Percentiles rank a stretch among this genome's conserved stretches.
Conservation (phyloP, 352 stramenopile species). For the Globisporangium sylvaticum region DNA sequence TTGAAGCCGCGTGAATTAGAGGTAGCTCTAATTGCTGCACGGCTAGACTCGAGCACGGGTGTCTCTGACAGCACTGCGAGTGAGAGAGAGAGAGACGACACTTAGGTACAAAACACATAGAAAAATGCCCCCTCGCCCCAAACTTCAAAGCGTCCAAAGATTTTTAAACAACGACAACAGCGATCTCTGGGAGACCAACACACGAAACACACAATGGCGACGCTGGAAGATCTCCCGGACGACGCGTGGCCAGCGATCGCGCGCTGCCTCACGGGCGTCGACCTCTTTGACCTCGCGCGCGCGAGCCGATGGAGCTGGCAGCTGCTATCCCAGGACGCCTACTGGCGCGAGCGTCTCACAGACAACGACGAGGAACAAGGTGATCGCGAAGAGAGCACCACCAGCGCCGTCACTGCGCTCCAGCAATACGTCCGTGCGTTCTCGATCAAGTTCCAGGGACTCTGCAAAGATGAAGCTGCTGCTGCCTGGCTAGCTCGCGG, state of each 20-base stretch:
- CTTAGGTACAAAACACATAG: too few species aligned
- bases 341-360: not conserved
- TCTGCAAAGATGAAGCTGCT: not conserved
- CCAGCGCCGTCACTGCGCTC: not conserved
- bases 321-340: not conserved
- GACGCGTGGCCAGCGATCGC: not conserved
- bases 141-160: not conserved
- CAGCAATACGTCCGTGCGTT: not conserved
- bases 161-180: not conserved
- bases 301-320: not conserved
- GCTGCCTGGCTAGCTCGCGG: not conserved
- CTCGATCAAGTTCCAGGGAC: not conserved
- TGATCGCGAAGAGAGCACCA: not conserved
- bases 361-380: not conserved
- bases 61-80: too few species aligned
- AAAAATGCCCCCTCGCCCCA: too few species aligned
- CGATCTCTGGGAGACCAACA: not conserved
- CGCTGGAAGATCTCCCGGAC: not conserved
- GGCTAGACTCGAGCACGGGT: too few species aligned
- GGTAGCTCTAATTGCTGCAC: too few species aligned
- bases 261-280: not conserved
- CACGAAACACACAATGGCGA: not conserved
- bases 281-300: not conserved
- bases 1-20: too few species aligned
- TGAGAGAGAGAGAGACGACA: too few species aligned